Evolutionary conservation across 768 basidiomycete species (phyloP), one percentile per base, ranked within the genome.

Genomic region (Termitomyces titanicus): DNA sequence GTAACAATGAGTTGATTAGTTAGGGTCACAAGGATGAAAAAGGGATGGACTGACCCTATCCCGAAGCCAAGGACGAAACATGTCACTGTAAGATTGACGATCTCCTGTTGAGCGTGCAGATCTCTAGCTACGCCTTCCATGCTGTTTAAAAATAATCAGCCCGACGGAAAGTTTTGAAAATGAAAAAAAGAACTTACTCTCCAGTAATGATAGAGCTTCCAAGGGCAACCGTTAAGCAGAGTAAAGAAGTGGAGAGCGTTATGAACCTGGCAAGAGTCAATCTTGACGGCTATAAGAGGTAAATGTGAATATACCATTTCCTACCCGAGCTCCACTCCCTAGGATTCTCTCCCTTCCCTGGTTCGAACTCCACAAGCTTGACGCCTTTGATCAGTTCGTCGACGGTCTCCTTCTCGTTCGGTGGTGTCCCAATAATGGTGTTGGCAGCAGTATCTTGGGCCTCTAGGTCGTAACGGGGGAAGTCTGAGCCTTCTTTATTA

Each of bases 61-160:
- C 74, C 73, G 56, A 72, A 75, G 17, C 75, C 75, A 51, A 75
- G 73, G 33, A 77, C 74, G 58, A 76, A 77, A 44, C 70, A 73
- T 9, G 76, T 74, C n/a, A 75, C 73, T 2, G 73, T 72, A 20
- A 77, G 65, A 54, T 75, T 74, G 45, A 71, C 64, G 39, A 77
- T 71, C 43, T 71, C 70, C 61, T 74, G 71, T 8, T 64, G 62
- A 8, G 66, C 69, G 29, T 68, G 61, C 18, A 75, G 58, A 3
- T 70, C 70, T 45, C 52, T 43, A 3, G 70, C 67, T 3, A 72
- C 73, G 11, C 70, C 70, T 25, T 31, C 51, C 63, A 77, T 66
- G 54, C 73, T 74, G 9, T 47, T 11, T 5, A 25, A 5, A 43
- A 53, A 45, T 31, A 3, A 56, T 40, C 18, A 39, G n/a, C 47